Conservation (phyloP, 2,329 filamentous ascomycete species). For the Triangularia verruculosa region DNA sequence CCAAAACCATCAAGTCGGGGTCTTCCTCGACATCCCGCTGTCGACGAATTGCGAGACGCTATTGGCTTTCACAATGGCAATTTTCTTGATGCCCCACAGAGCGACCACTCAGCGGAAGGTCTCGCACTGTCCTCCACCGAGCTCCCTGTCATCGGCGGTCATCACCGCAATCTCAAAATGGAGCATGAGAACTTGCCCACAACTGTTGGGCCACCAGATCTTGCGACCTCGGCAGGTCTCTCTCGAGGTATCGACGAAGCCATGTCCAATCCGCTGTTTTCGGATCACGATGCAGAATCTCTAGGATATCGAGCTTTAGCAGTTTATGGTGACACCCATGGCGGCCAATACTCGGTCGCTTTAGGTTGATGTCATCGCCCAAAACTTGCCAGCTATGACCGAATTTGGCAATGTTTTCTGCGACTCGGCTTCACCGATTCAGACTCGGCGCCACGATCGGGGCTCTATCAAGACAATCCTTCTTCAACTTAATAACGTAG, state of each 20-base stretch:
- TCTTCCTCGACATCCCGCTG: background rate
- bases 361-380: constrained; percentile 50
- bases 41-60: background rate
- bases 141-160: background rate
- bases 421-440: constrained; percentile 34
- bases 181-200: background rate
- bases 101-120: background rate
- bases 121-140: background rate
- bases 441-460: no score
- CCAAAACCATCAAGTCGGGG: background rate
- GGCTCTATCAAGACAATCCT: no score
- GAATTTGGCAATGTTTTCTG: constrained; percentile 45
- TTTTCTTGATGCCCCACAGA: background rate
- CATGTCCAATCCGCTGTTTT: constrained; percentile 13
- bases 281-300: background rate
- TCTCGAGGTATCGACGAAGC: background rate
- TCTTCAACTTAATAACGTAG: no score
- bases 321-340: constrained; percentile 56
- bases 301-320: background rate
- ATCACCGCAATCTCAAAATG: background rate
- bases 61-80: background rate
- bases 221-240: background rate
- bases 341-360: constrained; percentile 49
- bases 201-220: background rate
- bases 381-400: constrained; percentile 43